Percentiles rank a stretch among this genome's conserved stretches.
Conservation (phyloP, 2,329 filamentous ascomycete genomes). For the Colletotrichum sp. region DNA sequence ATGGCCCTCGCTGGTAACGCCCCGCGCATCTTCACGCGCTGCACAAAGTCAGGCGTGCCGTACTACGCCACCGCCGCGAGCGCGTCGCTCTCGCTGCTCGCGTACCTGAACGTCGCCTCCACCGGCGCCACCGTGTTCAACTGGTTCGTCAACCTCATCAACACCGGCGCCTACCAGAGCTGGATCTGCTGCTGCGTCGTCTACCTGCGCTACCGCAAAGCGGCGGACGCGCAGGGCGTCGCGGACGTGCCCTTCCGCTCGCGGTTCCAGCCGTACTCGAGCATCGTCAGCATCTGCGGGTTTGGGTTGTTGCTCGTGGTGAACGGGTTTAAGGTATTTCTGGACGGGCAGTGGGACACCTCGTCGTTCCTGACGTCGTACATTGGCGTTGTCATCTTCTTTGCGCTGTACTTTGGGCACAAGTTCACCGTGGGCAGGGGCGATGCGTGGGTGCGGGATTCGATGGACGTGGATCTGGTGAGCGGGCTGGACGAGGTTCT, state of each 20-base stretch:
- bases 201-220: conserved; percentile 63
- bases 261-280: background rate
- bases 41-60: conserved; percentile 38
- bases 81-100: conserved; percentile 63
- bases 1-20: conserved; percentile 58
- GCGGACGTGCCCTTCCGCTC: background rate
- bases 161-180: conserved; percentile 54
- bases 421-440: background rate
- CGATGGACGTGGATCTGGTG: background rate
- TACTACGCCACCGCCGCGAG: conserved; percentile 50
- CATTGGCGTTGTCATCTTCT: conserved; percentile 67
- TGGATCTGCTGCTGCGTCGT: conserved; percentile 61
- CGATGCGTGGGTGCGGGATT: background rate
- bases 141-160: conserved; percentile 63
- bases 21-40: conserved; percentile 36
- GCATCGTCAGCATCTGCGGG: background rate
- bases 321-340: conserved; percentile 72
- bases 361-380: conserved; percentile 69
- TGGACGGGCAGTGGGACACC: conserved; percentile 61
- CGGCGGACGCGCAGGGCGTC: conserved; percentile 17
- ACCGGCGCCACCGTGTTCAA: conserved; percentile 64
- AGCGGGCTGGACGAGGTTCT: background rate
- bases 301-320: conserved; percentile 65
- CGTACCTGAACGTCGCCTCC: conserved; percentile 65
- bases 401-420: conserved; percentile 64